Evolutionary conservation across 306 rosid species (phyloP).

Genomic region (Vigna mungo): DNA sequence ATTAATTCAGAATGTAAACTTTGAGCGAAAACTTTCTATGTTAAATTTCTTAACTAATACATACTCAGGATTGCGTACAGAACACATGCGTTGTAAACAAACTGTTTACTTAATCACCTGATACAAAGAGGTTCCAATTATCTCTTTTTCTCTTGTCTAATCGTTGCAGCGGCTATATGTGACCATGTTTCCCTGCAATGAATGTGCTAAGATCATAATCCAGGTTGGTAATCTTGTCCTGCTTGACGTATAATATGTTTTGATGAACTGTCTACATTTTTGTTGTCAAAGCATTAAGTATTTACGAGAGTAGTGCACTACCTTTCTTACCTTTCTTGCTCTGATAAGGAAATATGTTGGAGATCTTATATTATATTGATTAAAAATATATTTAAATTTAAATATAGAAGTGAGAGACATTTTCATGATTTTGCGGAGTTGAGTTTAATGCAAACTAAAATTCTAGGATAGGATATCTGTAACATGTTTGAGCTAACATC

Average conservation of each 20-base stretch:
- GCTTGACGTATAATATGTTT: neutral
- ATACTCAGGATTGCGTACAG: neutral
- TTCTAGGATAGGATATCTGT: too few species aligned
- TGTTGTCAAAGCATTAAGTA: neutral
- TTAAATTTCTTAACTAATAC: too few species aligned
- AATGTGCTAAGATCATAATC: conserved; percentile 93
- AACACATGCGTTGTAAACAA: neutral
- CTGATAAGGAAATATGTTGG: neutral
- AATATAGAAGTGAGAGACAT: too few species aligned
- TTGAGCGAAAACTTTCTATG: neutral
- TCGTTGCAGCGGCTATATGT: conserved; percentile 74
- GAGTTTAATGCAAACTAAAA: too few species aligned
- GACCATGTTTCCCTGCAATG: conserved; percentile 94
- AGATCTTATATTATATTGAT: too few species aligned
- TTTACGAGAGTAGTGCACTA: conserved; percentile 2
- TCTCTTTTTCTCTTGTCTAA: conserved; percentile 34
- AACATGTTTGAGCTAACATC: too few species aligned
- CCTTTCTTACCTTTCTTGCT: neutral
- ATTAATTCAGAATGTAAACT: neutral
- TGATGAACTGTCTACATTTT: neutral
- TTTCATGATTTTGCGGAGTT: too few species aligned
- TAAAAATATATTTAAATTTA: too few species aligned
- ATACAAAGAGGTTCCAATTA: conserved; percentile 22
- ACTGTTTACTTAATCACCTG: neutral
- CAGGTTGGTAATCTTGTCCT: conserved; percentile 64